phyloP scores from a whole-genome alignment of 2,329 filamentous ascomycete species.

The Periconia macrospinosa region DNA sequence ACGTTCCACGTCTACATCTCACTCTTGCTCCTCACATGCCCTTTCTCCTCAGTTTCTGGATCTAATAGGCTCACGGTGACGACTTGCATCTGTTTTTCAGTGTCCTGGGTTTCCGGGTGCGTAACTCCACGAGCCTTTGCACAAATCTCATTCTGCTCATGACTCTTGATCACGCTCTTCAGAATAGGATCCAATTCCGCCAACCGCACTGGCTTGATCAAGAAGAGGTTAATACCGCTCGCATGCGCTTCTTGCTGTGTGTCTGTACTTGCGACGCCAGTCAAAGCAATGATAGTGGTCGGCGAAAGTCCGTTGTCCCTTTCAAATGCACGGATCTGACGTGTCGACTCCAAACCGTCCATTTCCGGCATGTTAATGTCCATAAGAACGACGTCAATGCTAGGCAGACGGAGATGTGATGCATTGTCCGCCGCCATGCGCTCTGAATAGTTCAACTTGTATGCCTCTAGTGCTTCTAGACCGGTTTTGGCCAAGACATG shows the following conservation, averaged over 20 bases:
- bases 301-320: slow-evolving; percentile 44
- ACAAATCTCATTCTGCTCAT: slow-evolving; percentile 16
- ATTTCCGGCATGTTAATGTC: slow-evolving; percentile 43
- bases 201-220: slow-evolving; percentile 57
- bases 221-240: slow-evolving; percentile 57
- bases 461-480: slow-evolving; percentile 38
- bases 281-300: slow-evolving; percentile 56
- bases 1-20: neutral
- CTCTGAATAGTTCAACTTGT: slow-evolving; percentile 20
- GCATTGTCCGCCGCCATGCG: slow-evolving; percentile 4
- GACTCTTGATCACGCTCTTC: slow-evolving; percentile 35
- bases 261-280: slow-evolving; percentile 54
- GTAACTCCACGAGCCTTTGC: neutral
- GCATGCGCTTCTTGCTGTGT: slow-evolving; percentile 55
- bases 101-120: neutral
- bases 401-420: slow-evolving; percentile 20
- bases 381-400: slow-evolving; percentile 38
- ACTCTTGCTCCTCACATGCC: slow-evolving; percentile 4
- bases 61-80: neutral
- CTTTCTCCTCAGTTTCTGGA: neutral
- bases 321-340: slow-evolving; percentile 50
- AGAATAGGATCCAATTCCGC: slow-evolving; percentile 47
- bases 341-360: slow-evolving; percentile 45
- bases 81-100: neutral
- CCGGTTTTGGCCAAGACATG: slow-evolving; percentile 39